Evolutionary conservation across 352 stramenopile species (phyloP).

Genomic region (Phytopythium helicoides): DNA sequence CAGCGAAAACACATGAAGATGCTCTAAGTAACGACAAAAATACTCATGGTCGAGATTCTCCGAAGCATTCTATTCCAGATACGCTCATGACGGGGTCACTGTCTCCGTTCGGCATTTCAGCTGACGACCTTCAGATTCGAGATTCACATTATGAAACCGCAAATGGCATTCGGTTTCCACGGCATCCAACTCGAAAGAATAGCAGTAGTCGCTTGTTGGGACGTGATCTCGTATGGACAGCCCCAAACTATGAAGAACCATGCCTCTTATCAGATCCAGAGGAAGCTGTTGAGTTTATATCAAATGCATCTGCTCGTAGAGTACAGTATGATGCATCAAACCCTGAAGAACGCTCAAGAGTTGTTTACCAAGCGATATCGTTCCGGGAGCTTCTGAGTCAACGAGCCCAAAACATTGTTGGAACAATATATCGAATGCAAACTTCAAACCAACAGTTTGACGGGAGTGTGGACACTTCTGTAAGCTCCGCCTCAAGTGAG

Average conservation of each 20-base stretch:
- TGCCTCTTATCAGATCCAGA: conserved; percentile 16
- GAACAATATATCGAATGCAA: not conserved
- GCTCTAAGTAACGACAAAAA: too few species aligned
- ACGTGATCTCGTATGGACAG: conserved; percentile 23
- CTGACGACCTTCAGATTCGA: conserved; percentile 22
- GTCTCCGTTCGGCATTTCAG: not conserved
- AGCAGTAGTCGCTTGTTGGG: not conserved
- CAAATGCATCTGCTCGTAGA: conserved; percentile 13
- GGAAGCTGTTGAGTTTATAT: conserved; percentile 11
- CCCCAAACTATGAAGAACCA: conserved; percentile 19
- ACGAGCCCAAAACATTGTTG: conserved; percentile 5
- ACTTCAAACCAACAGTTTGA: too few species aligned
- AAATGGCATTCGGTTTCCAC: conserved; percentile 26
- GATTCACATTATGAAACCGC: conserved; percentile 25
- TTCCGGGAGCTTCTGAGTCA: conserved; percentile 17
- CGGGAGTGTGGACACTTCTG: too few species aligned
- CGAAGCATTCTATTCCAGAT: not conserved
- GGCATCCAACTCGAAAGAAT: conserved; percentile 20
- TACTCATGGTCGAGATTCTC: too few species aligned
- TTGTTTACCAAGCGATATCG: conserved; percentile 57
- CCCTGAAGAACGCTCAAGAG: conserved; percentile 24
- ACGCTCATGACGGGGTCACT: not conserved
- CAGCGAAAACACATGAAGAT: too few species aligned
- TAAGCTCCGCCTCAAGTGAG: too few species aligned
- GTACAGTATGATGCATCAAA: conserved; percentile 42